Evolutionary conservation across 179 eudicot species (phyloP), one percentile per base, ranked within the genome.

Genomic region (Sideroxylon spinosum): DNA sequence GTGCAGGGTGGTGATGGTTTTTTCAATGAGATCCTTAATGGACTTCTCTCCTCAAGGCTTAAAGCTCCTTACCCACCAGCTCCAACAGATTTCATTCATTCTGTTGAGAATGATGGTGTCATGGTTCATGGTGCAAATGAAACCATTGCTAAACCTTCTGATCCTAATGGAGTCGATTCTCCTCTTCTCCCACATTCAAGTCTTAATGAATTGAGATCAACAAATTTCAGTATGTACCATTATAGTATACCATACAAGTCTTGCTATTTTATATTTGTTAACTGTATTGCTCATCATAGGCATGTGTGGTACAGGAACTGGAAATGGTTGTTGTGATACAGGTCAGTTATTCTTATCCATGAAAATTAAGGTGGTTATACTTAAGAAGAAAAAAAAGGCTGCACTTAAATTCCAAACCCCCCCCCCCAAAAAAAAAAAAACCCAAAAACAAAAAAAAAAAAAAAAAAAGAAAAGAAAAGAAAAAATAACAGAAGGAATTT

Each of bases 1-100:
- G 52, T 85, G 69, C 86, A 95, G 99, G 99, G 99, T n/a, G 99
- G 99, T 78, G 99, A 95, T 87, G 98, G 99, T 13, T 87, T 95
- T 77, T 95, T 95, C 86, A 94, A 89, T 76, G 99, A 95, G 82
- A 91, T 95, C 72, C 93, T 95, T 23, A 95, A 93, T 75, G 99
- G 97, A n/a, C 78, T 91, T 83, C 92, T 94, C 52, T 83, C 87
- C 76, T 86, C 95, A 77, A 94, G 97, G 87, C 91, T 90, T 75
- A 89, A 91, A 84, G 87, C 91, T 82, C 87, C 91, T 80, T 90
- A 74, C 71, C 98, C 97, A 32, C 91, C 93, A 37, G 78, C 85
- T 75, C 99, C 99, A 82, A 80, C 86, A 73, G 91, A 88, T 78
- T 84, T 87, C 75, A 65, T 81, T 73, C 85, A 76, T 76, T 81